These are phyloP conservation scores for Hibiscus tridactylites DNA, from an alignment of 345 rosid species.

Conservation along the genomic window DNA sequence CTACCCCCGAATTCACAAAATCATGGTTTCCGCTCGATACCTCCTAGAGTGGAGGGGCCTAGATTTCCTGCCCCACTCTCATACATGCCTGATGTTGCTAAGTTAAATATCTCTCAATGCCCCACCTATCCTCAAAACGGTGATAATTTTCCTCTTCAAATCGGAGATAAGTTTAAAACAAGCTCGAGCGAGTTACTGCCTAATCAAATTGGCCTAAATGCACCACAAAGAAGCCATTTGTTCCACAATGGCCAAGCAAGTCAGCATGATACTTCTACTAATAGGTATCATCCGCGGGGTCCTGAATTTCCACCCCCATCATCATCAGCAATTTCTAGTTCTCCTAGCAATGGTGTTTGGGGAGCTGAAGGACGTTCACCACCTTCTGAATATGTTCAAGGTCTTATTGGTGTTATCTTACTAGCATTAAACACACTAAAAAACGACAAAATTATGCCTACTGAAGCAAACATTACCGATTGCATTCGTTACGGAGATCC, in stretches of 20 bases:
- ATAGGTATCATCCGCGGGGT: slow-evolving; percentile 22
- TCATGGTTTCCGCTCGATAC: slow-evolving; percentile 38
- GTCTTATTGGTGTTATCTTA: slow-evolving; percentile 71
- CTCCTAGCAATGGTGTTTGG: slow-evolving; percentile 33
- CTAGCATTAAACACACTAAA: slow-evolving; percentile 67
- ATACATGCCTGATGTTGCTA: slow-evolving; percentile 44
- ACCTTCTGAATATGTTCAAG: slow-evolving; percentile 65
- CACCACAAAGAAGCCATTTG: slow-evolving; percentile 23
- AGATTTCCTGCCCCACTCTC: slow-evolving; percentile 24
- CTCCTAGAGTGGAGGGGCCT: slow-evolving; percentile 32
- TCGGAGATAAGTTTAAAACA: too few species aligned
- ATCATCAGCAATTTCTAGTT: slow-evolving; percentile 15
- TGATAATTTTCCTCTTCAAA: slow-evolving; percentile 18
- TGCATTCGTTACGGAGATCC: slow-evolving; percentile 69
- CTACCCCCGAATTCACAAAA: slow-evolving; percentile 22
- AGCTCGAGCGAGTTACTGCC: too few species aligned
- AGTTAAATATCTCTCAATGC: slow-evolving; percentile 32
- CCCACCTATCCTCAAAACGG: slow-evolving; percentile 26
- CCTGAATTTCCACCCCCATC: slow-evolving; percentile 25
- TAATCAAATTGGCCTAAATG: slow-evolving; percentile 27
- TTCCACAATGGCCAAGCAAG: slow-evolving; percentile 3
- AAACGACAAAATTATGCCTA: slow-evolving; percentile 62
- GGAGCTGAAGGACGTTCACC: slow-evolving; percentile 45
- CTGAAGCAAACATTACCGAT: slow-evolving; percentile 60
- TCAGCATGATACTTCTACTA: slow-evolving; percentile 5